A percentile compares a stretch with the other conserved stretches of the same genome.
These are phyloP conservation scores for Melampsora occidentalis DNA, from an alignment of 1,284 basidiomycete genomes.

Conservation along the genomic window DNA sequence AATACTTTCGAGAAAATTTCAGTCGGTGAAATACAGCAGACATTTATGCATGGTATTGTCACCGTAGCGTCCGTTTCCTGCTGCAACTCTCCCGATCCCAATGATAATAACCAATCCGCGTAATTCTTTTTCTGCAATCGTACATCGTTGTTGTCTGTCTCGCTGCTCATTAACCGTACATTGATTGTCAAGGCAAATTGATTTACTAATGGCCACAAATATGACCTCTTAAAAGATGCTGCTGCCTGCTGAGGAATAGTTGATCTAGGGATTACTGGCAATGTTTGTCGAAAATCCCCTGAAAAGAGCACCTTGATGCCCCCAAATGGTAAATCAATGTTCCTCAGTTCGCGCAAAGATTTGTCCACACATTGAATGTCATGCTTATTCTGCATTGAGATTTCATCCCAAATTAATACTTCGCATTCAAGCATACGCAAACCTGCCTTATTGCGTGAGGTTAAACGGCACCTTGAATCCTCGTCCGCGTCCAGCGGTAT, in stretches of 20 bases:
- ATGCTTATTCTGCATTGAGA: neutral
- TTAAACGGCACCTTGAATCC: neutral
- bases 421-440: neutral
- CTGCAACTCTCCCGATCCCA: neutral
- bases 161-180: neutral
- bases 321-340: neutral
- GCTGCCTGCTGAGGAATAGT: too few relatives aligned
- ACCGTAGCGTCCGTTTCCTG: too few relatives aligned
- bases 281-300: conserved; percentile 22
- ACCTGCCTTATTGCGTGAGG: neutral
- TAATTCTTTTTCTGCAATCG: neutral
- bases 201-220: neutral
- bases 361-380: neutral
- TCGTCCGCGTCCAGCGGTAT: neutral
- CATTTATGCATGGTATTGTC: too few relatives aligned
- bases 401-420: conserved; percentile 28
- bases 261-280: too few relatives aligned
- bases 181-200: neutral
- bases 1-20: too few relatives aligned
- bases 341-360: neutral
- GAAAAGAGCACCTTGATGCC: conserved; percentile 16
- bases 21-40: too few relatives aligned
- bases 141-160: neutral
- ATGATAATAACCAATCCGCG: neutral
- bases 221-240: neutral